These are phyloP conservation scores for Cystobasidiaceae sp. DNA, from an alignment of 1,284 basidiomycete species.

Conservation along the genomic window DNA sequence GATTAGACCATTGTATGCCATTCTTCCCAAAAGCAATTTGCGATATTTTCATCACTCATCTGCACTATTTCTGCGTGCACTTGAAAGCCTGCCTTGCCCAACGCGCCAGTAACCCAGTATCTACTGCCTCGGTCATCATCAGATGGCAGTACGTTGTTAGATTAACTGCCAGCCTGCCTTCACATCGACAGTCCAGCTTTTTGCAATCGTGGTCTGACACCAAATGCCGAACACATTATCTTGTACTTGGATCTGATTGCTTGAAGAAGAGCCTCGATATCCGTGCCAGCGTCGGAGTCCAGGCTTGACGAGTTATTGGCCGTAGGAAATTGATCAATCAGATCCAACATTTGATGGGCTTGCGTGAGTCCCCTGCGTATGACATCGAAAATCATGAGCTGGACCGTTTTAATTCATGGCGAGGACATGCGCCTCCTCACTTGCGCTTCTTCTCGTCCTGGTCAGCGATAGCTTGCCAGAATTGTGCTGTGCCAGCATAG, in stretches of 20 bases:
- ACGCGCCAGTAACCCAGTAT: too few species aligned
- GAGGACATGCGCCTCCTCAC: too few species aligned
- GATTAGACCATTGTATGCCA: too few species aligned
- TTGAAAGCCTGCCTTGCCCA: too few species aligned
- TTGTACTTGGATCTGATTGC: constrained; percentile 85
- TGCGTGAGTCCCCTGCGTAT: constrained; percentile 58
- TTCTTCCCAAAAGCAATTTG: too few species aligned
- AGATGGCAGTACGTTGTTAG: too few species aligned
- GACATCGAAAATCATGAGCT: background rate
- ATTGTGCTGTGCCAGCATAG: constrained; percentile 73
- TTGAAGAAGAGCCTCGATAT: constrained; percentile 68
- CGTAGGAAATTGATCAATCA: constrained; percentile 66
- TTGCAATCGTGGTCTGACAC: constrained; percentile 57
- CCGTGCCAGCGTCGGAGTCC: constrained; percentile 52
- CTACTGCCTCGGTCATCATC: too few species aligned
- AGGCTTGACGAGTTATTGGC: constrained; percentile 57
- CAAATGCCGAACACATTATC: constrained; percentile 74
- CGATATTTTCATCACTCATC: too few species aligned
- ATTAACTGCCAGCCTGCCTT: too few species aligned
- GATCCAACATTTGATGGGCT: constrained; percentile 44
- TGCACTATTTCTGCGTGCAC: too few species aligned
- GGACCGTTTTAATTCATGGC: too few species aligned
- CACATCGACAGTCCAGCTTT: constrained; percentile 15
- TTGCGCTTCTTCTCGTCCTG: constrained; percentile 41
- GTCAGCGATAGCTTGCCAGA: constrained; percentile 57